A percentile compares a stretch with the other conserved stretches of the same genome.
Evolutionary conservation across 768 basidiomycete genomes (phyloP).

Genomic region (Agaricus bisporus): DNA sequence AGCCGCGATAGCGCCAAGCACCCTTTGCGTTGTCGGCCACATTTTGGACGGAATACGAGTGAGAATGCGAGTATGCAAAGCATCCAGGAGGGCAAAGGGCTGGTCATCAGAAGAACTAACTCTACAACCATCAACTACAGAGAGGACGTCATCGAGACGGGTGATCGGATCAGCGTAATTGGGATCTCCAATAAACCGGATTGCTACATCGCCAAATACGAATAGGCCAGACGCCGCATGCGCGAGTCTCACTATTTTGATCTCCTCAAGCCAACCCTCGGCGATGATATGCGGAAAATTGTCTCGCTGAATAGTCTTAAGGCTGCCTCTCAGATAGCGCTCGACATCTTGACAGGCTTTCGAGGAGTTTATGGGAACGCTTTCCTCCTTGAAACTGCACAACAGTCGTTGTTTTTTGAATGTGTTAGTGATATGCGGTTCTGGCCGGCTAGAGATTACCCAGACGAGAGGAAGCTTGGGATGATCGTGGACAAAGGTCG

Average conservation of each 20-base stretch:
- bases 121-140: neutral
- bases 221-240: neutral
- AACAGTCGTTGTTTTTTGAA: no score
- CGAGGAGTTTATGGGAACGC: neutral
- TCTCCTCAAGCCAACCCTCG: neutral
- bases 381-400: no score
- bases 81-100: neutral
- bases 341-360: neutral
- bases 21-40: no score
- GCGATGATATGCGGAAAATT: no score
- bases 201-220: neutral
- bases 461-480: no score
- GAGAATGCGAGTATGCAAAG: no score
- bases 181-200: neutral
- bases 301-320: neutral
- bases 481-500: no score
- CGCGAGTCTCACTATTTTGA: neutral
- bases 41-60: no score
- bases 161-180: neutral
- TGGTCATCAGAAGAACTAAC: neutral
- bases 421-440: no score
- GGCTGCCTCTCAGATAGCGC: neutral
- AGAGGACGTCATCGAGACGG: neutral
- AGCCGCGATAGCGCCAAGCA: neutral
- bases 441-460: no score